Percentiles rank a stretch among this genome's conserved stretches.
Conservation (phyloP, 169 alveolate genomes). For the Cryptosporidium canis region DNA sequence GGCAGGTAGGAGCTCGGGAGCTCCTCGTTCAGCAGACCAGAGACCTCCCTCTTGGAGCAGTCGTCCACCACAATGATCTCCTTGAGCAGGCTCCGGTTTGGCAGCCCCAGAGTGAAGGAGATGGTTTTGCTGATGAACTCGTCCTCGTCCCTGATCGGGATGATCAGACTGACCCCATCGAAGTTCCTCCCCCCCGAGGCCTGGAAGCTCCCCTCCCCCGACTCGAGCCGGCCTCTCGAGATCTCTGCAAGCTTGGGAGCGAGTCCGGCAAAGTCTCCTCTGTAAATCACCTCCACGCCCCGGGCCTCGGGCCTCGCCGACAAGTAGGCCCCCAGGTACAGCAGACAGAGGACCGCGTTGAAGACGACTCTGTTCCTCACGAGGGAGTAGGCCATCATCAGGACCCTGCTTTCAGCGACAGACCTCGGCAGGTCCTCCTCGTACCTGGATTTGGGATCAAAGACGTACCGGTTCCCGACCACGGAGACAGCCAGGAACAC, state of each 20-base stretch:
- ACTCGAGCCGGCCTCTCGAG: neutral
- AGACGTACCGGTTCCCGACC: slow-evolving; percentile 1
- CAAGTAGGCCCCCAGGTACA: neutral
- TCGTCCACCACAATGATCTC: slow-evolving; percentile 80
- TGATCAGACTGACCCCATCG: slow-evolving; percentile 69
- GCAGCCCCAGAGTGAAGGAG: slow-evolving; percentile 64
- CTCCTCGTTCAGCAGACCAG: slow-evolving; percentile 29
- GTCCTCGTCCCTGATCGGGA: slow-evolving; percentile 79
- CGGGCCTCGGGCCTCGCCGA: neutral
- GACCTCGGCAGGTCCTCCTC: slow-evolving; percentile 39
- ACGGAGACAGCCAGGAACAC: neutral
- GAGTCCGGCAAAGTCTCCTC: slow-evolving; percentile 16
- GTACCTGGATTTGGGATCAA: neutral
- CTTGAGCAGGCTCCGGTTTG: slow-evolving; percentile 63
- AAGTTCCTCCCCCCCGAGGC: neutral
- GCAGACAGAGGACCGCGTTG: neutral
- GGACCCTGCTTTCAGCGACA: neutral
- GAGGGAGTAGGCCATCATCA: neutral
- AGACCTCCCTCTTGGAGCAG: slow-evolving; percentile 74
- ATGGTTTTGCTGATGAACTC: slow-evolving; percentile 73
- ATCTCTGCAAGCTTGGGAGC: slow-evolving; percentile 25
- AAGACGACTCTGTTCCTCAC: neutral
- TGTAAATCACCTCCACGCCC: slow-evolving; percentile 15
- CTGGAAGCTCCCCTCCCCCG: slow-evolving; percentile 11
- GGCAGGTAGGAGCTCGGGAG: neutral